Percentiles rank a stretch among this genome's conserved stretches.
Conservation (phyloP, 768 basidiomycete species). For the Boletus barrowsii region DNA sequence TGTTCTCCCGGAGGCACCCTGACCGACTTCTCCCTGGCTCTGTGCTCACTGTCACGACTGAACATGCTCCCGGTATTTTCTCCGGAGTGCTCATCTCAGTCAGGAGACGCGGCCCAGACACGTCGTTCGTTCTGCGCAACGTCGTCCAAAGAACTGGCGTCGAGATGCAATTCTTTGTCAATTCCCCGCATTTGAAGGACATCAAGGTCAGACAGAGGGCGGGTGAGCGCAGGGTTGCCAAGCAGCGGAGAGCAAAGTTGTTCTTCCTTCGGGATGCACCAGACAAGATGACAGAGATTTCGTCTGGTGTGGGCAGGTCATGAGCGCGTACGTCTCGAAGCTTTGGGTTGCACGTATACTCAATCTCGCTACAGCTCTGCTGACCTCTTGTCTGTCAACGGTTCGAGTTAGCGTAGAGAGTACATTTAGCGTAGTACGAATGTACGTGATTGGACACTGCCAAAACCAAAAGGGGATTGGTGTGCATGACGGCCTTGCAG, state of each 20-base stretch:
- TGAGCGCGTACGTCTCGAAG: slow-evolving; percentile 19
- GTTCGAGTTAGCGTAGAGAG: not conserved
- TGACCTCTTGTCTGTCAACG: not conserved
- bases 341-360: slow-evolving; percentile 1
- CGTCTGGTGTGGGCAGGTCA: slow-evolving; percentile 39
- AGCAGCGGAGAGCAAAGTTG: slow-evolving; percentile 72
- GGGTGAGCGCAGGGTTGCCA: slow-evolving; percentile 42
- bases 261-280: slow-evolving; percentile 82
- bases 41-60: slow-evolving; percentile 76
- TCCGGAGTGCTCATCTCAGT: slow-evolving; percentile 86
- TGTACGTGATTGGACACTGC: slow-evolving; percentile 4
- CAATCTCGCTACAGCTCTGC: slow-evolving; percentile 4
- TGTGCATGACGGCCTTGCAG: slow-evolving; percentile 7
- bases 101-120: slow-evolving; percentile 80
- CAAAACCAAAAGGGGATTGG: slow-evolving; percentile 15
- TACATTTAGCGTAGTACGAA: slow-evolving; percentile 9
- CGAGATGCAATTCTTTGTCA: slow-evolving; percentile 88
- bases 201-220: slow-evolving; percentile 76
- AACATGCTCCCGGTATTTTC: slow-evolving; percentile 78
- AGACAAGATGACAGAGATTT: slow-evolving; percentile 79
- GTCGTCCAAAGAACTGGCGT: slow-evolving; percentile 88
- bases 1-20: slow-evolving; percentile 71
- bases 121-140: slow-evolving; percentile 86
- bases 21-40: slow-evolving; percentile 76
- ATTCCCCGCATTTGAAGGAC: slow-evolving; percentile 83